phyloP scores from a whole-genome alignment of 495 filamentous ascomycete genomes.

The Aspergillus funiculosus region DNA sequence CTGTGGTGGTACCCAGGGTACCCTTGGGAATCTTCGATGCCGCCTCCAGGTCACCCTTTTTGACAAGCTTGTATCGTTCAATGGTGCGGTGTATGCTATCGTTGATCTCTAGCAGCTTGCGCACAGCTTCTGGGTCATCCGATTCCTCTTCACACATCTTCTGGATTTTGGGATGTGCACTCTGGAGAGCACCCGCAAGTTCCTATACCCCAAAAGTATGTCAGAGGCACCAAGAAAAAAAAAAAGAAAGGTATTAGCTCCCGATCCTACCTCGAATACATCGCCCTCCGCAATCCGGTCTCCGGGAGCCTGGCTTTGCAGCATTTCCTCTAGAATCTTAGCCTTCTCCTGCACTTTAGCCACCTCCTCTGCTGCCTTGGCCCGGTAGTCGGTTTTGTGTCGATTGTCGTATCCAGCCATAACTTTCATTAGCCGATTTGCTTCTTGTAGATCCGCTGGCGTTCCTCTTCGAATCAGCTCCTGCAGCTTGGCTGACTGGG shows the following conservation, averaged over 20 bases:
- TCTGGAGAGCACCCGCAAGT: constrained; percentile 83
- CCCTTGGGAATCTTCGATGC: constrained; percentile 81
- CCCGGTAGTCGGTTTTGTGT: constrained; percentile 94
- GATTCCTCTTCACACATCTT: constrained; percentile 99
- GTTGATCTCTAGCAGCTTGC: constrained; percentile 93
- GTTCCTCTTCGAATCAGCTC: constrained; percentile 90
- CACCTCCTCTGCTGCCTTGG: constrained; percentile 94
- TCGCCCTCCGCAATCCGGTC: constrained; percentile 84
- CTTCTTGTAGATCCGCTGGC: constrained; percentile 90
- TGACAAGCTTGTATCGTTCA: constrained; percentile 87
- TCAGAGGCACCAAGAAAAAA: too few species aligned
- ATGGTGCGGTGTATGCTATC: constrained; percentile 97
- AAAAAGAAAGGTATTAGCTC: neutral
- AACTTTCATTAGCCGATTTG: constrained; percentile 95
- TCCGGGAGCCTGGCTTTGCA: constrained; percentile 75
- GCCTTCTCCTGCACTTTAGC: constrained; percentile 89
- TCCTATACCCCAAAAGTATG: too few species aligned
- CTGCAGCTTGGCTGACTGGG: constrained; percentile 94
- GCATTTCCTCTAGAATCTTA: constrained; percentile 82
- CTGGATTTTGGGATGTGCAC: constrained; percentile 95
- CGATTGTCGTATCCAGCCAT: constrained; percentile 96
- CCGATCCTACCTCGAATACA: constrained; percentile 67
- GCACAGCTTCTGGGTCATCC: constrained; percentile 91
- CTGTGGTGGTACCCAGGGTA: constrained; percentile 66
- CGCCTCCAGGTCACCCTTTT: constrained; percentile 85